A percentile compares a stretch with the other conserved stretches of the same genome.
These are phyloP conservation scores for Tremella mesenterica DNA, from an alignment of 768 basidiomycete genomes.

Conservation along the genomic window DNA sequence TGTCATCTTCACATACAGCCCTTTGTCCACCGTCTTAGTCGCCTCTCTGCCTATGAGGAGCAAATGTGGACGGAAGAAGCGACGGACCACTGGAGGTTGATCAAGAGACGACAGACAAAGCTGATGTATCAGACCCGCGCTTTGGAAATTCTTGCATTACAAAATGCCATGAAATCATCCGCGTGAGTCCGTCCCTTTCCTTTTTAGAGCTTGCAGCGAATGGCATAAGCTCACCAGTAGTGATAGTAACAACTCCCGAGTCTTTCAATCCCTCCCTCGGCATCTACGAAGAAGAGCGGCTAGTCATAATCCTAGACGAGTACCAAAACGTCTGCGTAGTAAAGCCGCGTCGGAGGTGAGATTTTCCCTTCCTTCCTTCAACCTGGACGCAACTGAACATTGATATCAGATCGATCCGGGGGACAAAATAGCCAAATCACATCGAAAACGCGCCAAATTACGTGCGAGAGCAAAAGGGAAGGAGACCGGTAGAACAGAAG, in stretches of 20 bases:
- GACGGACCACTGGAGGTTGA: conserved; percentile 50
- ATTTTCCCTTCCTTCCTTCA: too few species aligned
- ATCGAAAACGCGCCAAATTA: conserved; percentile 48
- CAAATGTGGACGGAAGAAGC: too few species aligned
- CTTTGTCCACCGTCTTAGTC: not conserved
- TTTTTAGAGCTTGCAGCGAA: too few species aligned
- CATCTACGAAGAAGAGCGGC: conserved; percentile 87
- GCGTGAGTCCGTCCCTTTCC: conserved; percentile 51
- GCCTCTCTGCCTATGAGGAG: not conserved
- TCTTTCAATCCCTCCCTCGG: conserved; percentile 87
- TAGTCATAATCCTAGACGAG: conserved; percentile 84
- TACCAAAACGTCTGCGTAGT: conserved; percentile 71
- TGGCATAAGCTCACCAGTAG: conserved; percentile 48
- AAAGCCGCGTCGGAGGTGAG: conserved; percentile 75
- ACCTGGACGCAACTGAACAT: too few species aligned
- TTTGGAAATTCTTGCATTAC: conserved; percentile 86
- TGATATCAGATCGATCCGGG: conserved; percentile 52
- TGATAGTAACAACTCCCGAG: conserved; percentile 62
- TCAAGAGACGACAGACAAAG: too few species aligned
- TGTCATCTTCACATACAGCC: not conserved
- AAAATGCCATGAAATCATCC: conserved; percentile 71
- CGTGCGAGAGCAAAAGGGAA: conserved; percentile 57
- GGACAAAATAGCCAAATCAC: conserved; percentile 46
- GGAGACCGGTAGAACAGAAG: conserved; percentile 54
- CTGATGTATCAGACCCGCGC: conserved; percentile 56